Evolutionary conservation across 2,329 filamentous ascomycete genomes (phyloP).

Genomic region (Ophiostoma ips): DNA sequence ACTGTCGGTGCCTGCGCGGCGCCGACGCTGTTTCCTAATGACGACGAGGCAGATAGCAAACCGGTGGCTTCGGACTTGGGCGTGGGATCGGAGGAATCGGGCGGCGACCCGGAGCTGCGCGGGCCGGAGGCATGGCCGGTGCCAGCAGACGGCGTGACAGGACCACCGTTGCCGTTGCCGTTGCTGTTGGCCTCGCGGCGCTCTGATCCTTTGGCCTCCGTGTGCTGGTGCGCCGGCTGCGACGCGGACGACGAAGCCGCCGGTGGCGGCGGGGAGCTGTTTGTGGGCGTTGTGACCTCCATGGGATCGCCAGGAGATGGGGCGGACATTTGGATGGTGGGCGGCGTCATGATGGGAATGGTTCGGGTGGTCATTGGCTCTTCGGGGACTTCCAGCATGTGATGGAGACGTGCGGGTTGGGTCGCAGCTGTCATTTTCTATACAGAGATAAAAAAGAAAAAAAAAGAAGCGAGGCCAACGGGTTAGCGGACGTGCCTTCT

Average conservation of each 20-base stretch:
- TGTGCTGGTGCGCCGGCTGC: background rate
- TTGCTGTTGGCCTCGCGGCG: background rate
- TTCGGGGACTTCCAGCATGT: constrained; percentile 26
- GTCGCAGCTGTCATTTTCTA: constrained; percentile 36
- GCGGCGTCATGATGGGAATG: constrained; percentile 41
- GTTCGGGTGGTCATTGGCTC: constrained; percentile 38
- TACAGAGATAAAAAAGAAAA: background rate
- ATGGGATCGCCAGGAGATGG: constrained; percentile 45
- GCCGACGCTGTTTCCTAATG: background rate
- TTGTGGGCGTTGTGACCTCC: constrained; percentile 43
- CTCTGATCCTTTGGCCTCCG: background rate
- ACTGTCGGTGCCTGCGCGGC: constrained; percentile 22
- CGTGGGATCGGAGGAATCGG: constrained; percentile 7
- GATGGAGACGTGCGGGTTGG: constrained; percentile 33
- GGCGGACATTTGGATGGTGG: constrained; percentile 44
- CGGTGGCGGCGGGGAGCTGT: constrained; percentile 29
- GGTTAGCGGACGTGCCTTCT: background rate
- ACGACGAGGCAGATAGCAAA: constrained; percentile 22
- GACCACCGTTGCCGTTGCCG: background rate
- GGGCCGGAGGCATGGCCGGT: background rate
- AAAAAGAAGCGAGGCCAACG: background rate
- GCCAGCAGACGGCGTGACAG: background rate
- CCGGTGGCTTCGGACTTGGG: constrained; percentile 24
- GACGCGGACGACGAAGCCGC: constrained; percentile 15
- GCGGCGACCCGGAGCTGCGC: background rate